A percentile compares a stretch with the other conserved stretches of the same genome.
Evolutionary conservation across 345 rosid genomes (phyloP).

Genomic region (Odontarrhena argentea): DNA sequence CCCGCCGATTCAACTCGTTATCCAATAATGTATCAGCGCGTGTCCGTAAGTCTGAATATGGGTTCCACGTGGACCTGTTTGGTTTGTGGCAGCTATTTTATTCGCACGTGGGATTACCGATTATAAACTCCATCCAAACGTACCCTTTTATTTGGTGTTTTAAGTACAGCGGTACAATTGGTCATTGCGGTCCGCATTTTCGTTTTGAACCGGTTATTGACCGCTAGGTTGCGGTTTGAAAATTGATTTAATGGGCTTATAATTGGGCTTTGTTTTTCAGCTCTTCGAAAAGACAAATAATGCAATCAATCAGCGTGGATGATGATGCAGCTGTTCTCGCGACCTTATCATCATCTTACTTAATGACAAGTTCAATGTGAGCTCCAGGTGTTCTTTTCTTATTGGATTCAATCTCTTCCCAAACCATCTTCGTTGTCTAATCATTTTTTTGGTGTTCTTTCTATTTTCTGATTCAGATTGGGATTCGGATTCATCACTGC

Average conservation of each 20-base stretch:
- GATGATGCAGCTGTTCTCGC: slow-evolving; percentile 4
- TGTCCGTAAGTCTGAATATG: neutral
- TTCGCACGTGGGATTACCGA: slow-evolving; percentile 23
- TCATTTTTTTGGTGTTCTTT: slow-evolving; percentile 13
- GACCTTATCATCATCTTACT: slow-evolving; percentile 25
- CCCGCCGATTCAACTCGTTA: slow-evolving; percentile 1
- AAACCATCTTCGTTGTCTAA: neutral
- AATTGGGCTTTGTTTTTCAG: slow-evolving; percentile 6
- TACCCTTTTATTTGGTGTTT: neutral
- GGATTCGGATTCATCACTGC: neutral
- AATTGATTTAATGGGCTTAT: neutral
- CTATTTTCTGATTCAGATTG: neutral
- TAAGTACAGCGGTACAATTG: neutral
- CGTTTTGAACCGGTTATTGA: neutral
- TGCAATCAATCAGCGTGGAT: slow-evolving; percentile 3
- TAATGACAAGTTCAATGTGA: slow-evolving; percentile 25
- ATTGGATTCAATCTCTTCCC: neutral
- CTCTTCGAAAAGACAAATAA: neutral
- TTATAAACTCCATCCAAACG: neutral
- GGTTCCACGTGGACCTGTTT: slow-evolving; percentile 19
- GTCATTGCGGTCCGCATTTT: neutral
- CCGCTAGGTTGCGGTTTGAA: neutral
- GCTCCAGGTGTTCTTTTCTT: slow-evolving; percentile 24
- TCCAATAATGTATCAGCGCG: slow-evolving; percentile 7
- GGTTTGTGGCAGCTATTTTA: slow-evolving; percentile 29